These are phyloP conservation scores for Tylopilus felleus DNA, from an alignment of 768 basidiomycete species.

Conservation along the genomic window DNA sequence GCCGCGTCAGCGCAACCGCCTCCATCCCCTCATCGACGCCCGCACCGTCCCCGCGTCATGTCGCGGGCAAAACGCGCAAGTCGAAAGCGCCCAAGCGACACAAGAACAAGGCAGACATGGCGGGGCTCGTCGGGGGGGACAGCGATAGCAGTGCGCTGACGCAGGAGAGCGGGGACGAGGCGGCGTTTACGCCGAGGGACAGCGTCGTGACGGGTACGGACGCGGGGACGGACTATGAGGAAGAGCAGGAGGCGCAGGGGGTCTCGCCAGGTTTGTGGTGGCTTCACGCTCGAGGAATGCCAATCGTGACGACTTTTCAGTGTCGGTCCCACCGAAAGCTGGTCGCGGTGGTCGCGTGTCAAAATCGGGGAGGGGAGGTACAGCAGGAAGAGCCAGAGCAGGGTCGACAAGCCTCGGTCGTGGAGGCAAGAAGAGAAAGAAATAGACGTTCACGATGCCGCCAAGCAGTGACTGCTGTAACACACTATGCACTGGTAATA, in stretches of 20 bases:
- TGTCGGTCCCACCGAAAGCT: conserved; percentile 17
- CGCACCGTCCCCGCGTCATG: conserved; percentile 49
- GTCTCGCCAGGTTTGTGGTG: conserved; percentile 52
- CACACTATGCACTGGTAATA: neutral
- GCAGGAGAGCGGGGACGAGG: conserved; percentile 78
- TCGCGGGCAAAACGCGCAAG: conserved; percentile 33
- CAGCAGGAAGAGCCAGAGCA: conserved; percentile 23
- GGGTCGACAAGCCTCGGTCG: conserved; percentile 24
- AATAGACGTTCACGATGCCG: conserved; percentile 16
- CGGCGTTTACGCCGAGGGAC: conserved; percentile 55
- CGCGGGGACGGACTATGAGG: conserved; percentile 66
- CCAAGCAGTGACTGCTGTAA: neutral
- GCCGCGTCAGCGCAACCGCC: conserved; percentile 61
- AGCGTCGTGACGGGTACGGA: conserved; percentile 73
- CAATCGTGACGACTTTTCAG: conserved; percentile 18
- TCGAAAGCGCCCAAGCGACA: conserved; percentile 47
- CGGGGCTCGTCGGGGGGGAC: conserved; percentile 75
- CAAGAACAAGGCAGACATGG: conserved; percentile 50
- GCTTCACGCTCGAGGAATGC: neutral
- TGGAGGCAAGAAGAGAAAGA: conserved; percentile 32
- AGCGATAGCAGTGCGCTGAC: conserved; percentile 84
- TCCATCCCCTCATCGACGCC: conserved; percentile 54
- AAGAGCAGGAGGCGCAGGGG: conserved; percentile 64
- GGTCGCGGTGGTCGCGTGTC: conserved; percentile 27
- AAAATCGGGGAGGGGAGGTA: conserved; percentile 26